Evolutionary conservation across 1,284 basidiomycete genomes (phyloP), one percentile per base, ranked within the genome.

Genomic region (Takashimella tepidaria): DNA sequence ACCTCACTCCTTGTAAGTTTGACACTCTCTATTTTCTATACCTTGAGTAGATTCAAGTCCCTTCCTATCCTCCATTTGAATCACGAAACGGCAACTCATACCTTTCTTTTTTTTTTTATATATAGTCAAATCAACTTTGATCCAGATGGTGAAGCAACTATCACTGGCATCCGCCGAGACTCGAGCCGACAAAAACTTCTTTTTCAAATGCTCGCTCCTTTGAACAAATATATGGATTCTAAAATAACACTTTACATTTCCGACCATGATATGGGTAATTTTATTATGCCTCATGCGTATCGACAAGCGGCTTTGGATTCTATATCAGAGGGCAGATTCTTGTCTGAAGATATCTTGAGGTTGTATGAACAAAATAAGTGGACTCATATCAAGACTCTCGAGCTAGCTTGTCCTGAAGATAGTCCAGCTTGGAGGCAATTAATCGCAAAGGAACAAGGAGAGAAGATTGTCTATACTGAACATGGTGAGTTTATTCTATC

Each of bases 181-280:
- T 59, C 55, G 0, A 41, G 56, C 3, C 66, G 71, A 24, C 62
- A 66, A 2, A 43, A 57, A 41, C 52, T 59, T 20, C 60, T 70
- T 19, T 64, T 68, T 56, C 40, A 51, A 10, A 64, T 71, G 16
- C 57, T 75, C 21, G 54, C 60, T 23, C 68, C 71, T 2, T 59
- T 76, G 27, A 63, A 62, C 2, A 60, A 59, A n/a, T 59, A 59
- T 47, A 60, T 76, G 3, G 63, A 68, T 4, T 46, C 45, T 11
- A 61, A 67, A 19, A 49, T 75, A 37, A 66, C 62, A 19, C 49
- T 74, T 13, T 60, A 65, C 44, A 57, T 64, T 6, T 72, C 72
- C 1, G 72, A 76, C 50, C 73, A 76, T 57, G 74, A 75, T 56
- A 58, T 70, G 10, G 73, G 73, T 10, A 66, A 56, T 25, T 66